Evolutionary conservation across 805 yeast genomes (phyloP), one percentile per base, ranked within the genome.

Genomic region (Candida khao-thaluensis): DNA sequence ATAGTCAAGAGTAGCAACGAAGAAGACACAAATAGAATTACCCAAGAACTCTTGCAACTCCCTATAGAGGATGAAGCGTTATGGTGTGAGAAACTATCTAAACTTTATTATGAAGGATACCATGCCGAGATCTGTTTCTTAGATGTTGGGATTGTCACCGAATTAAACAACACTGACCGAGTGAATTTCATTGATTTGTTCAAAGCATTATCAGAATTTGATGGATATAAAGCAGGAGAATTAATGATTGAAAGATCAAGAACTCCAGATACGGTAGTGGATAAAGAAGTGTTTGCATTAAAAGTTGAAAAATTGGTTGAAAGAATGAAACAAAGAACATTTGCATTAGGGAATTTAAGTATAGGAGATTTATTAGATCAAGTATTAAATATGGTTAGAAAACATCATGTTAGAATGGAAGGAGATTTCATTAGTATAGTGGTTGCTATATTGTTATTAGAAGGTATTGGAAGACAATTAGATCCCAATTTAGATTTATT

Each of bases 341-440:
- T 93, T 56, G 86, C 97, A 1, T 67, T 93, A 37, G 98, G 98
- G 0, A 85, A 88, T 33, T 82, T 93, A 10, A 85, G 91, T 25
- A 86, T 93, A 46, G 97, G 98, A 3, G 97, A 90, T 53, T 67
- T 93, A 41, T 69, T 93, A 41, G 93, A 88, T 50, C 84, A 81
- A 53, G 90, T 91, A 72, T 71, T 93, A 42, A 71, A 81, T 3
- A 89, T 93, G 97, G 98, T 93, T 14, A 71, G 98, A 45, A 68
- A 71, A 8, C 99, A 93, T 60, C 99, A 93, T 60, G 99, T 93
- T 16, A 74, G 96, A 55, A 85, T 93, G 95, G 99, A 93, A 56
- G 95, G 95, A 5, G 99, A 93, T 60, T 93, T 93, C 56, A 81
- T 93, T 30, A 88, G 95, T 21, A 96, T 93, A 17, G 84, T 93